phyloP scores from a whole-genome alignment of 2,329 filamentous ascomycete genomes.

The Westerdykella ornata region DNA sequence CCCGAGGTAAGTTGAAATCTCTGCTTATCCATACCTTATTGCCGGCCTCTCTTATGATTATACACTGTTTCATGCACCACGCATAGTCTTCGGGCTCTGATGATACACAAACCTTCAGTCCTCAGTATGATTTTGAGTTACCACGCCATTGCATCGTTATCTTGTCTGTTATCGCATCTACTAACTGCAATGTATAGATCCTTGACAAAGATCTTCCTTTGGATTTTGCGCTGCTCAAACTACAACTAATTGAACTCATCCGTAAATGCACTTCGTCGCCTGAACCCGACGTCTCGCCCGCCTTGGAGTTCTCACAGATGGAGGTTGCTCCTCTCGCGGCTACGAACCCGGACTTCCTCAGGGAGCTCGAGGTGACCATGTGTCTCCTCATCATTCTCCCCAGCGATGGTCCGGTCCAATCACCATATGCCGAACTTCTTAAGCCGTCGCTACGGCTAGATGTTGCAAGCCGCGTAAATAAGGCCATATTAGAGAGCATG shows the following conservation, averaged over 20 bases:
- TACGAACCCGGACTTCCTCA: conserved; percentile 71
- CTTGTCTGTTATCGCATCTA: conserved; percentile 3
- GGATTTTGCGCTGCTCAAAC: conserved; percentile 80
- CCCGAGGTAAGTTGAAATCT: conserved; percentile 69
- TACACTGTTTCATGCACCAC: conserved; percentile 99
- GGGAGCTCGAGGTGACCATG: conserved; percentile 88
- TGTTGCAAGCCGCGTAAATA: conserved; percentile 85
- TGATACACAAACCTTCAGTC: conserved; percentile 81
- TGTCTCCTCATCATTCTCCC: conserved; percentile 79
- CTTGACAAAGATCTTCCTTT: conserved; percentile 74
- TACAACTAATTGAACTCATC: conserved; percentile 93
- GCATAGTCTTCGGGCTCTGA: conserved; percentile 89
- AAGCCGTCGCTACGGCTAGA: conserved; percentile 71
- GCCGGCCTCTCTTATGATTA: conserved; percentile 71
- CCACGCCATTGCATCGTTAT: conserved; percentile 19
- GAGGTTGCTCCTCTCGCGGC: conserved; percentile 84
- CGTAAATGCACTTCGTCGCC: conserved; percentile 61
- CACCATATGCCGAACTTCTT: conserved; percentile 67
- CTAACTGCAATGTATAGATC: conserved; percentile 54
- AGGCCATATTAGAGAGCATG: conserved; percentile 71
- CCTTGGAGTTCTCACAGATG: conserved; percentile 77
- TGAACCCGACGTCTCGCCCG: conserved; percentile 64
- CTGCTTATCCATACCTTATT: conserved; percentile 7
- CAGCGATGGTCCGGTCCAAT: conserved; percentile 61
- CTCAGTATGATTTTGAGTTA: conserved; percentile 65